phyloP scores from a whole-genome alignment of 2,329 filamentous ascomycete species.

The Zymoseptoria crescenta region DNA sequence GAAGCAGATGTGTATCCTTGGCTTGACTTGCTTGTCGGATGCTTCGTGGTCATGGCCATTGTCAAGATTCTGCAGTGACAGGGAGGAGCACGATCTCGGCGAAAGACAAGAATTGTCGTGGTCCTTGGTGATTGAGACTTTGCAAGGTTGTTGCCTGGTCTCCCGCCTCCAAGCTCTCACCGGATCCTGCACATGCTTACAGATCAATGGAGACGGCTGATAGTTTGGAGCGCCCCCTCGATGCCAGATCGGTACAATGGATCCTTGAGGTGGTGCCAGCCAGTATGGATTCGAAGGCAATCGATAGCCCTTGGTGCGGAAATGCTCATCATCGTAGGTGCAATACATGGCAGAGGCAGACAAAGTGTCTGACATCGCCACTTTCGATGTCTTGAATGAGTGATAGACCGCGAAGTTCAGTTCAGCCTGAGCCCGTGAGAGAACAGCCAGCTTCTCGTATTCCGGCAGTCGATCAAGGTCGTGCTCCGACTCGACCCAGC shows the following conservation, averaged over 20 bases:
- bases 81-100: not conserved
- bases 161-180: slow-evolving; percentile 5
- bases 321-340: slow-evolving; percentile 6
- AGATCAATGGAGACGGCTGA: slow-evolving; percentile 4
- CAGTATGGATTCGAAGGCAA: slow-evolving; percentile 6
- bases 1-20: slow-evolving; percentile 1
- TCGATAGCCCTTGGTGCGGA: slow-evolving; percentile 1
- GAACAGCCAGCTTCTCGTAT: slow-evolving; percentile 1
- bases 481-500: not conserved
- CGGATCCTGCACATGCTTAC: slow-evolving; percentile 2
- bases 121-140: not conserved
- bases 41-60: not conserved
- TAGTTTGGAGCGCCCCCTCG: slow-evolving; percentile 6
- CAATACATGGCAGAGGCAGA: slow-evolving; percentile 5
- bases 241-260: slow-evolving; percentile 6
- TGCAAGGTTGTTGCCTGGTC: not conserved
- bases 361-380: slow-evolving; percentile 5
- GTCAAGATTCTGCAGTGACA: not conserved
- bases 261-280: slow-evolving; percentile 5
- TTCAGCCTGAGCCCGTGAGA: slow-evolving; percentile 4
- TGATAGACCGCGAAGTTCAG: slow-evolving; percentile 6
- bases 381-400: not conserved
- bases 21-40: not conserved
- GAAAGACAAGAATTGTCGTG: not conserved
- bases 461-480: slow-evolving; percentile 4